Conservation (phyloP, 306 rosid species). For the Citrullus colocynthis region DNA sequence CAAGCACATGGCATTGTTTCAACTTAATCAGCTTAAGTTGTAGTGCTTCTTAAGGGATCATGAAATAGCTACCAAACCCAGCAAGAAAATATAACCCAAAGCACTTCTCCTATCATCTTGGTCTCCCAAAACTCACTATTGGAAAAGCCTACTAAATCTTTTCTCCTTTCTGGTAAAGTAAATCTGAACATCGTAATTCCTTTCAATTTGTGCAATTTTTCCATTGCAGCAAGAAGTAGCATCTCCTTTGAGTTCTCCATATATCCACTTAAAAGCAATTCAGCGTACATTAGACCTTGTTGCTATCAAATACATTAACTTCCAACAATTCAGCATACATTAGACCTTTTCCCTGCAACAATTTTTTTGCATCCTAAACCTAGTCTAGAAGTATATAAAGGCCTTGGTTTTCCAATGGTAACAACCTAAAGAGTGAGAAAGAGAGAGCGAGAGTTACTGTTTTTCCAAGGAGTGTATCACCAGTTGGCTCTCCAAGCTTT, state of each 20-base stretch:
- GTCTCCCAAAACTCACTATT: not conserved
- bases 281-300: not conserved
- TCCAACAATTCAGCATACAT: not conserved
- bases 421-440: not conserved
- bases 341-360: not conserved
- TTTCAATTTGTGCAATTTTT: too few species aligned
- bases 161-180: too few species aligned
- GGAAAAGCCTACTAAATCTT: too few species aligned
- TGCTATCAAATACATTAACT: not conserved
- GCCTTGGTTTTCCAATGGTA: not conserved
- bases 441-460: constrained; percentile 38
- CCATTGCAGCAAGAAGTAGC: not conserved
- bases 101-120: not conserved
- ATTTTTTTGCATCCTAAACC: not conserved
- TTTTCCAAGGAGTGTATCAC: constrained; percentile 70
- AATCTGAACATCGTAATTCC: too few species aligned
- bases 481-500: constrained; percentile 65
- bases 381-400: not conserved
- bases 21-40: not conserved
- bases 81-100: not conserved
- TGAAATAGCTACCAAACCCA: not conserved
- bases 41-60: not conserved
- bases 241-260: not conserved
- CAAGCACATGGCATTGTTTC: not conserved
- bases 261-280: not conserved